Base-by-base conservation (phyloP, 495 filamentous ascomycete species). In the Aspergillus taichungensis region DNA sequence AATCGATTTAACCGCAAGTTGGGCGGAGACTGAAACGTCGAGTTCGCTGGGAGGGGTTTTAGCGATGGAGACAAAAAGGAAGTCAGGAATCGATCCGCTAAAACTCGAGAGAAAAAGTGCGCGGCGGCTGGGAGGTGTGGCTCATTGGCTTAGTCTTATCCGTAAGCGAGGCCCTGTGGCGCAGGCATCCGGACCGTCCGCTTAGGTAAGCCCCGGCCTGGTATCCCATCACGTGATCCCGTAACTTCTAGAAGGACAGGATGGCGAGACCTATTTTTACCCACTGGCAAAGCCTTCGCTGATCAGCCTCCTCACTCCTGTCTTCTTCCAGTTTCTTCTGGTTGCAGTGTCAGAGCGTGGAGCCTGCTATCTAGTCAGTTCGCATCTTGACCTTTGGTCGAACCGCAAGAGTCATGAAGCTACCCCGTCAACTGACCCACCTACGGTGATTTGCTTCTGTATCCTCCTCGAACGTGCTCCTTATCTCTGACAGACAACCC, bases 1-100 rank as follows among this genome's bases (percentile, higher is more conserved):
- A 90, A 90, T 90, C 85, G 77, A 81, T 90, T 90, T 90, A 89
- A 90, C 85, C 85, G 85, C 79, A 57, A 66, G 65, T 75, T 80
- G 74, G 69, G 80, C 85, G 85, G 85, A 87, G 85, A 90, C 84
- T 86, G 79, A 84, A 72, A 81, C 82, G 75, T 84, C 82, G 71
- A 80, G 81, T 85, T 81, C 76, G 67, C 47, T 45, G 56, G 54
- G 47, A 24, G 18, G 18, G 18, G 4, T 31, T 48, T 65, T 54
- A 56, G 59, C 57, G 55, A 55, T 51, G 59, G 49, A 63, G 54
- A 46, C 55, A 46, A 46, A 46, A 60, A 52, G 56, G 37, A 59
- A 60, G 57, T 56, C 52, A 38, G 54, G 51, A 43, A 54, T 28
- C 41, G 52, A 50, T 49, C 40, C 50, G 35, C 43, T 44, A 60